Evolutionary conservation across 441 rosid genomes (phyloP).

Genomic region (Caryocar brasiliense): DNA sequence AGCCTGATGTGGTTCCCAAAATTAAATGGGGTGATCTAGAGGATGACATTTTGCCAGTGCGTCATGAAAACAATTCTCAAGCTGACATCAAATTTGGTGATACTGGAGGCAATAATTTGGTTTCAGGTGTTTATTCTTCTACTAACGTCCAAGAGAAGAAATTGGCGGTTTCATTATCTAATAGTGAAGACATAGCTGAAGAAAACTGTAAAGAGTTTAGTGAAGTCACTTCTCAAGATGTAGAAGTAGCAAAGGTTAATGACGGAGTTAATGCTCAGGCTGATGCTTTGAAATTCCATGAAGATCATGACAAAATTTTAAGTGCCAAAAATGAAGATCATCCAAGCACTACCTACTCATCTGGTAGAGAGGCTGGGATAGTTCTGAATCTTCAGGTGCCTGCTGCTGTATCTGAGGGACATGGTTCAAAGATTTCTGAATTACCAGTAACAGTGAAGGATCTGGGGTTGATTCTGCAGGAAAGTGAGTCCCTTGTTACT

Average conservation of each 20-base stretch:
- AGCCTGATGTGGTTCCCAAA: slow-evolving; percentile 28
- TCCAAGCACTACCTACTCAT: slow-evolving; percentile 12
- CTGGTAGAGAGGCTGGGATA: slow-evolving; percentile 18
- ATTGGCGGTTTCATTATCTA: slow-evolving; percentile 7
- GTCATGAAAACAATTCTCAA: slow-evolving; percentile 21
- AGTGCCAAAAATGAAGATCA: slow-evolving; percentile 10
- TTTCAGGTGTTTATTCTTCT: slow-evolving; percentile 14
- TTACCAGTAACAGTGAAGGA: slow-evolving; percentile 6
- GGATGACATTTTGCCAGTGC: slow-evolving; percentile 30
- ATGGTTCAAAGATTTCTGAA: slow-evolving; percentile 14
- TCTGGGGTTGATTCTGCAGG: slow-evolving; percentile 14
- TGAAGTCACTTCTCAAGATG: slow-evolving; percentile 15
- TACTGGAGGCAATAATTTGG: slow-evolving; percentile 18
- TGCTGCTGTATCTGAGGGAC: slow-evolving; percentile 11
- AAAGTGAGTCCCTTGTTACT: slow-evolving; percentile 9
- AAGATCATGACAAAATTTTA: slow-evolving; percentile 10
- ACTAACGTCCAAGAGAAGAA: slow-evolving; percentile 15
- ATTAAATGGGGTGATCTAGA: slow-evolving; percentile 61
- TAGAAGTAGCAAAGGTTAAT: slow-evolving; percentile 11
- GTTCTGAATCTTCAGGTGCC: slow-evolving; percentile 19
- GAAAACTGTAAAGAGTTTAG: slow-evolving; percentile 17
- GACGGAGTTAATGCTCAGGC: slow-evolving; percentile 11
- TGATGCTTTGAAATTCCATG: slow-evolving; percentile 22
- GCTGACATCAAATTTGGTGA: slow-evolving; percentile 28
- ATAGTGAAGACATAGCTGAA: slow-evolving; percentile 18